Evolutionary conservation across 2,329 filamentous ascomycete species (phyloP).

Genomic region (Pseudohalonectria lignicola): DNA sequence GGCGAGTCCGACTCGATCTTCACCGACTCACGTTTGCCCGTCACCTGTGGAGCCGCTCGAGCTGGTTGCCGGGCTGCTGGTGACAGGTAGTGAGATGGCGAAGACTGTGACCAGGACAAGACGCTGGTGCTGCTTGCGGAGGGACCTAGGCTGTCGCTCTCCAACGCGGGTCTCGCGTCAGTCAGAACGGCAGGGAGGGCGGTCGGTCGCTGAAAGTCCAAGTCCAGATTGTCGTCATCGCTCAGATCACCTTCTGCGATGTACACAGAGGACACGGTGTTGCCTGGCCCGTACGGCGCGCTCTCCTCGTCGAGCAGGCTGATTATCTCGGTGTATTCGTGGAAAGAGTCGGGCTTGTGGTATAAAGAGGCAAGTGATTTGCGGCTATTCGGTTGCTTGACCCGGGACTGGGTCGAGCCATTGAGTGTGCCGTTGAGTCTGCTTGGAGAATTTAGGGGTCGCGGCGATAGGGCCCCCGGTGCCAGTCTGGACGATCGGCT

Average conservation of each 20-base stretch:
- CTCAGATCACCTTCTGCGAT: slow-evolving; percentile 80
- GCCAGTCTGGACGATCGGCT: too few species aligned
- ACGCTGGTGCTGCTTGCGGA: slow-evolving; percentile 16
- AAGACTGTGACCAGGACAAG: slow-evolving; percentile 65
- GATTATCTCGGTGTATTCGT: slow-evolving; percentile 24
- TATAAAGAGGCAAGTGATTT: slow-evolving; percentile 29
- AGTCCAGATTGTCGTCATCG: slow-evolving; percentile 66
- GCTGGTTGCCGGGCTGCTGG: slow-evolving; percentile 15
- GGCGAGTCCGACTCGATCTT: slow-evolving; percentile 16
- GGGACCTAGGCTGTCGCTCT: slow-evolving; percentile 11
- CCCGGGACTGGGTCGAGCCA: too few species aligned
- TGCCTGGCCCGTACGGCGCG: slow-evolving; percentile 8
- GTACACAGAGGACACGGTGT: slow-evolving; percentile 30
- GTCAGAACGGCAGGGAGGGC: slow-evolving; percentile 27
- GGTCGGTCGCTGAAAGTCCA: slow-evolving; percentile 52
- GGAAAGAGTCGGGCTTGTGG: slow-evolving; percentile 36
- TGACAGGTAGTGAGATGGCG: slow-evolving; percentile 34
- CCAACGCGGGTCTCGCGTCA: too few species aligned
- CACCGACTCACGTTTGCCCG: slow-evolving; percentile 30
- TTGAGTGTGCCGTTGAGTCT: too few species aligned
- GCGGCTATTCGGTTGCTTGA: too few species aligned
- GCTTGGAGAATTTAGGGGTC: slow-evolving; percentile 20
- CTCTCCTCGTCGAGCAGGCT: slow-evolving; percentile 19
- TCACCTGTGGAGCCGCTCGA: slow-evolving; percentile 8
- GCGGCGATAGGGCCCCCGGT: slow-evolving; percentile 17